A percentile compares a stretch with the other conserved stretches of the same genome.
Evolutionary conservation across 306 rosid species (phyloP).

Genomic region (Cucumis cinereus): DNA sequence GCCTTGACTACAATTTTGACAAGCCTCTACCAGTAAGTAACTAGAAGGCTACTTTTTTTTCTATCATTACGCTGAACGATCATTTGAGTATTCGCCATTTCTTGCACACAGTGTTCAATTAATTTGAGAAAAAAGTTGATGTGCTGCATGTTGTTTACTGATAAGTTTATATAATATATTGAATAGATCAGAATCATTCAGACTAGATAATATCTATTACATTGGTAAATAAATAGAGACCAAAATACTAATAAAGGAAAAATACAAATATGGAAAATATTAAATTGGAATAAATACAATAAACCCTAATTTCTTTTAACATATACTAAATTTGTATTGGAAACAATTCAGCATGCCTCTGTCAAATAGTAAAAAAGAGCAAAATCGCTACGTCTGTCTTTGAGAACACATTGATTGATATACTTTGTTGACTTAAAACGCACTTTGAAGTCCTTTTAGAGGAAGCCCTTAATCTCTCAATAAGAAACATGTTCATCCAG

Average conservation of each 20-base stretch:
- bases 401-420: not conserved
- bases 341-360: not conserved
- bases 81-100: not conserved
- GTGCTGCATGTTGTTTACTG: not conserved
- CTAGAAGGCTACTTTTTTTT: not conserved
- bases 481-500: not conserved
- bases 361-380: not conserved
- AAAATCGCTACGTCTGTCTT: not conserved
- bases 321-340: not conserved
- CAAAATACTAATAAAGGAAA: too few species aligned
- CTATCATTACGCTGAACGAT: not conserved
- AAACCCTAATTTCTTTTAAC: too few species aligned
- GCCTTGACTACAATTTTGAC: conserved; percentile 74
- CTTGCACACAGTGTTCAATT: not conserved
- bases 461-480: not conserved
- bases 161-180: too few species aligned
- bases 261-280: too few species aligned
- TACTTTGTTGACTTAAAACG: not conserved
- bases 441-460: not conserved
- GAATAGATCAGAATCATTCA: too few species aligned
- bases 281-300: too few species aligned
- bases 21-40: conserved; percentile 59
- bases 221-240: too few species aligned
- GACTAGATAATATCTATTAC: too few species aligned
- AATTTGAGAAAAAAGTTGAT: not conserved